Base-by-base conservation (phyloP, 108 stramenopile genomes). In the Stephanodiscus minutulus region DNA sequence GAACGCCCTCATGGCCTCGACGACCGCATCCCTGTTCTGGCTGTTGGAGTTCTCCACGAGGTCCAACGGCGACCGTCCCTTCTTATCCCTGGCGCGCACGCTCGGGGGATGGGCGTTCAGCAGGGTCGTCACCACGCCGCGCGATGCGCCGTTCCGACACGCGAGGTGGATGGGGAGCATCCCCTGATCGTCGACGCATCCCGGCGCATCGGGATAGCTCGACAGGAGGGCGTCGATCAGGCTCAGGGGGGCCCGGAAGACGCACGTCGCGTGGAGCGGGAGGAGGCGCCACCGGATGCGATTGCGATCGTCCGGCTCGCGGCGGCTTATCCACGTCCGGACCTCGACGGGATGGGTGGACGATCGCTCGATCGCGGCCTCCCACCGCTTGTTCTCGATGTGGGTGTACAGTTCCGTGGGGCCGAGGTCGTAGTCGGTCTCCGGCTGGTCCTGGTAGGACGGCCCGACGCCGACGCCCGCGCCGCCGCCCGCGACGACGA, bases 141-240 rank as follows among this genome's bases (percentile, higher is more conserved):
- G 90, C 36, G 88, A 89, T 18, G 88, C 91, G 29, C 94, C 91
- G 50, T 92, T 92, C 22, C 94, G 74, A 67, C 94, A 95, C 10
- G 94, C 94, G 57, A 92, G 66, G 69, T 95, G 94, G 33, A 95
- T 74, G 9, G 94, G 91, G 17, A 95, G 72, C 94, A 95, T 92
- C 52, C 91, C 94, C 71, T 95, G 94, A 80, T 95, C 94, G 64
- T 95, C 94, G 62, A 89, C 89, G 79, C 81, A 86, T n/a, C 83
- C 73, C 2, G 94, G 78, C 37, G 81, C 94, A 53, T 88, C 88
- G 18, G 82, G 85, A 72, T 92, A 88, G 13, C 83, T 64, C 9
- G 80, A 77, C 21, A 95, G 83, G n/a, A 95, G 65, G 17, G 83
- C 84, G 61, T 92, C 91, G 36, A 95, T 92, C 17, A 95, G 64